Evolutionary conservation across 1,284 basidiomycete genomes (phyloP).

Genomic region (Clitocybe nebularis): DNA sequence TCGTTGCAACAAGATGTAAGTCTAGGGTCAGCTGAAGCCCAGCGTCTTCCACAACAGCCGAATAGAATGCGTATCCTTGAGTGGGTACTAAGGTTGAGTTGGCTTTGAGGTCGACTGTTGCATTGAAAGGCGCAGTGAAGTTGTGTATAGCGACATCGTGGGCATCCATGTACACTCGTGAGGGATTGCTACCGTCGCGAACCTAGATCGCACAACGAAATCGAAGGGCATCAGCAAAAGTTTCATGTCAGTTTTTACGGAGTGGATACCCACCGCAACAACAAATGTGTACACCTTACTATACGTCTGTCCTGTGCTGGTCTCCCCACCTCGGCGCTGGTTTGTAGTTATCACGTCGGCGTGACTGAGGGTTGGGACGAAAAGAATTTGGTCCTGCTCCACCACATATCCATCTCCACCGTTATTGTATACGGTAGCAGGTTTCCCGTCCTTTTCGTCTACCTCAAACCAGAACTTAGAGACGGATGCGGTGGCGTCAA

Average conservation of each 20-base stretch:
- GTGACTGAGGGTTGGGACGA: slow-evolving; percentile 33
- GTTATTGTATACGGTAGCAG: slow-evolving; percentile 30
- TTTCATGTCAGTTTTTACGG: too few species aligned
- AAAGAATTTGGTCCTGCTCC: slow-evolving; percentile 38
- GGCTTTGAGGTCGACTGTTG: slow-evolving; percentile 26
- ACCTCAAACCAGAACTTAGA: slow-evolving; percentile 38
- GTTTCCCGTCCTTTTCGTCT: slow-evolving; percentile 32
- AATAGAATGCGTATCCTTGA: slow-evolving; percentile 35
- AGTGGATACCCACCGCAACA: slow-evolving; percentile 32
- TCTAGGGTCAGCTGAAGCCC: slow-evolving; percentile 35
- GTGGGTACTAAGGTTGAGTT: slow-evolving; percentile 25
- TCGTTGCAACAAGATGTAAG: slow-evolving; percentile 24
- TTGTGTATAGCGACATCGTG: slow-evolving; percentile 29
- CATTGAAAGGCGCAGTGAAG: slow-evolving; percentile 29
- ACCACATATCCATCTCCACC: slow-evolving; percentile 31
- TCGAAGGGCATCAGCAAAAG: not conserved
- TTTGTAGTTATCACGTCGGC: slow-evolving; percentile 14
- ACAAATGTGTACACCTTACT: slow-evolving; percentile 28
- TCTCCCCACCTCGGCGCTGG: slow-evolving; percentile 17
- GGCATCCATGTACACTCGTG: slow-evolving; percentile 34
- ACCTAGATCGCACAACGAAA: slow-evolving; percentile 19
- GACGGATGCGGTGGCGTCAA: slow-evolving; percentile 28
- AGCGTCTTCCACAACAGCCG: slow-evolving; percentile 24
- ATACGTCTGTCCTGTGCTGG: slow-evolving; percentile 6
- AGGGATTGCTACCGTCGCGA: slow-evolving; percentile 30